Conservation (phyloP, 2,329 filamentous ascomycete genomes). For the Pseudogymnoascus sp. region DNA sequence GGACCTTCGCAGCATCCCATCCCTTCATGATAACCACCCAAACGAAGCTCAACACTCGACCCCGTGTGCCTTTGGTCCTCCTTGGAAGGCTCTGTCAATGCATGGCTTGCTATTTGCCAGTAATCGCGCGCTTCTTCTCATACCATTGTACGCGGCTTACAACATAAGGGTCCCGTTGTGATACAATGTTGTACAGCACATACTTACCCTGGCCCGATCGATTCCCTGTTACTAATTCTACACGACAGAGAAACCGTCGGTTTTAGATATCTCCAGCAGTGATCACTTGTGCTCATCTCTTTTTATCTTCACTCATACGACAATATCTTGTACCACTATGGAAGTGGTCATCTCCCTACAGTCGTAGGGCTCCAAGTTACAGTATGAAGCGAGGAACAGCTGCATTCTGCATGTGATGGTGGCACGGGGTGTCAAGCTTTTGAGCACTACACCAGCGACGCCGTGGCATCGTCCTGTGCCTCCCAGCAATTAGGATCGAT, state of each 20-base stretch:
- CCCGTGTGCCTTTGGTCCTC: not conserved
- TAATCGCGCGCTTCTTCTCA: not conserved
- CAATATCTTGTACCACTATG: not conserved
- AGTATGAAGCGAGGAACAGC: not conserved
- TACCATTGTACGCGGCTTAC: not conserved
- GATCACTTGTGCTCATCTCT: not conserved
- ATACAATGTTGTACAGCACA: not conserved
- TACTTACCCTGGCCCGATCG: not conserved
- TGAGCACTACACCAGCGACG: not conserved
- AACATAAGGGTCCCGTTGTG: not conserved
- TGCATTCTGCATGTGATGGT: constrained; percentile 3
- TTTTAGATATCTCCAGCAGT: not conserved
- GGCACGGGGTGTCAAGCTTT: not conserved
- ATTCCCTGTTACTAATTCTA: not conserved
- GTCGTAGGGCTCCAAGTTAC: not conserved
- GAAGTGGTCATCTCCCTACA: not conserved
- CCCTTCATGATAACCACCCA: not conserved
- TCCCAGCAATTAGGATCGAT: not conserved
- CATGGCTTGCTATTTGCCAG: not conserved
- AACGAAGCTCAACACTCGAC: not conserved
- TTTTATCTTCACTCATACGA: not conserved
- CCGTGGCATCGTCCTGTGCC: not conserved
- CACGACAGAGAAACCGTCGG: not conserved
- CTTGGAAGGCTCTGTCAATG: not conserved
- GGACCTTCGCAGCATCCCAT: not conserved